Percentiles rank a stretch among this genome's conserved stretches.
These are phyloP conservation scores for Leishmania aethiopica DNA, from an alignment of 208 protist species.

Conservation along the genomic window DNA sequence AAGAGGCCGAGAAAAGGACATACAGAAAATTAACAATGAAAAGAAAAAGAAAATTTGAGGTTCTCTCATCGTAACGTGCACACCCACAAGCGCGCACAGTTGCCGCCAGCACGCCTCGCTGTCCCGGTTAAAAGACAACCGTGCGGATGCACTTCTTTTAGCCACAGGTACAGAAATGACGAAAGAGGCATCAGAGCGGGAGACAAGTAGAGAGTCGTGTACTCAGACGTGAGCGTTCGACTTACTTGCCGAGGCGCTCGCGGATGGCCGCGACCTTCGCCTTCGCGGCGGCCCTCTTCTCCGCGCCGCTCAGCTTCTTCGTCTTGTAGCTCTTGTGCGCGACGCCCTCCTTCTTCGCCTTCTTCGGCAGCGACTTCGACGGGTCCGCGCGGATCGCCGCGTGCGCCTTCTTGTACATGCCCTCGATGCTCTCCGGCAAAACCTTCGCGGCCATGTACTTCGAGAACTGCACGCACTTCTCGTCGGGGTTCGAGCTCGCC, in stretches of 20 bases:
- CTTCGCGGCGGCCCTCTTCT: constrained; percentile 45
- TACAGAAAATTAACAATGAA: neutral
- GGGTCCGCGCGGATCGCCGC: constrained; percentile 95
- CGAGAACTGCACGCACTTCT: constrained; percentile 96
- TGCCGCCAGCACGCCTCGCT: neutral
- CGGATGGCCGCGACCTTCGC: constrained; percentile 61
- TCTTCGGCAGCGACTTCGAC: constrained; percentile 61
- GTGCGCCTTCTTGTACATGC: constrained; percentile 95
- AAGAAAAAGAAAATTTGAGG: neutral
- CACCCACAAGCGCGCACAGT: neutral
- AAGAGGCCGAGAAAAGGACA: neutral
- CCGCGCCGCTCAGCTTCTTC: constrained; percentile 44
- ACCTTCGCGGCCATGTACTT: constrained; percentile 95
- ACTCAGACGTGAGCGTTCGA: neutral
- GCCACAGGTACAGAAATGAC: neutral
- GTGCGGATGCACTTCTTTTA: neutral
- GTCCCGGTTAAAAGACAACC: neutral
- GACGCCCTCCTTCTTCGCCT: constrained; percentile 54
- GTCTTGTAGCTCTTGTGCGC: constrained; percentile 58
- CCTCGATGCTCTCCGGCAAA: constrained; percentile 92
- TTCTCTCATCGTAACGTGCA: neutral
- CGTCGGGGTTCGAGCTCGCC: constrained; percentile 81
- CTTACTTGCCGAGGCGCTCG: constrained; percentile 50
- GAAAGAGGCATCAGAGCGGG: neutral
- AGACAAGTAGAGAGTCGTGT: no score